Conservation (phyloP, 768 basidiomycete species). For the Dendrothele bispora region DNA sequence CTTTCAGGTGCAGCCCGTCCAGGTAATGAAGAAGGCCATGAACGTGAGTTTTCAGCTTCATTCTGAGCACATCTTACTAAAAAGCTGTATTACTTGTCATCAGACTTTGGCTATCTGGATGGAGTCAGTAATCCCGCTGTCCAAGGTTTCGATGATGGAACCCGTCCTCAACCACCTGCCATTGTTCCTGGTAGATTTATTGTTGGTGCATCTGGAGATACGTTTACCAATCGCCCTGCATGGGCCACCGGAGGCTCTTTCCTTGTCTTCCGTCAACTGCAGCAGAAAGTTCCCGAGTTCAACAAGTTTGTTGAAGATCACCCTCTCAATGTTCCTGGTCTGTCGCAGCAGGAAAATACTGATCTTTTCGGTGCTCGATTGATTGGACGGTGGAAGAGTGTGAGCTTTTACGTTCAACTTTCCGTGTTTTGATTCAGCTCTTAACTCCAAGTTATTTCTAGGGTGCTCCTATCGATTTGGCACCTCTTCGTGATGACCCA, state of each 20-base stretch:
- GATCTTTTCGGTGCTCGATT: constrained; percentile 53
- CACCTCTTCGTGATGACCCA: constrained; percentile 44
- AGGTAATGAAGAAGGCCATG: constrained; percentile 41
- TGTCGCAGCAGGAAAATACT: constrained; percentile 39
- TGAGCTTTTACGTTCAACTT: constrained; percentile 15
- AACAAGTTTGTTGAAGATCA: constrained; percentile 42
- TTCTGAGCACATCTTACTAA: background rate
- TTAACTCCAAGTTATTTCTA: background rate
- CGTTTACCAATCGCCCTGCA: constrained; percentile 24
- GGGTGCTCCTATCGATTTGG: constrained; percentile 46
- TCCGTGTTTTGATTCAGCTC: background rate
- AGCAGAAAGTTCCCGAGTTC: constrained; percentile 55
- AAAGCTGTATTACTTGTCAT: background rate
- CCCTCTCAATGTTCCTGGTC: constrained; percentile 33
- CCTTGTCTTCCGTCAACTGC: constrained; percentile 50
- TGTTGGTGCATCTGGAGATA: constrained; percentile 44
- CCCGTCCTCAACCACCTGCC: constrained; percentile 30
- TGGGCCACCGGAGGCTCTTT: constrained; percentile 55
- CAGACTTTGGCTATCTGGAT: constrained; percentile 49
- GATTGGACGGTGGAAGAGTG: constrained; percentile 57
- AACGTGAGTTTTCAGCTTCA: constrained; percentile 32
- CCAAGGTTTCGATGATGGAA: constrained; percentile 36
- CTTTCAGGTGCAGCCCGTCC: constrained; percentile 44
- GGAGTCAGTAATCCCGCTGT: constrained; percentile 52
- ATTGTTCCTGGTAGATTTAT: constrained; percentile 45